Evolutionary conservation across 495 filamentous ascomycete genomes (phyloP).

Genomic region (Trichoderma parareesei): DNA sequence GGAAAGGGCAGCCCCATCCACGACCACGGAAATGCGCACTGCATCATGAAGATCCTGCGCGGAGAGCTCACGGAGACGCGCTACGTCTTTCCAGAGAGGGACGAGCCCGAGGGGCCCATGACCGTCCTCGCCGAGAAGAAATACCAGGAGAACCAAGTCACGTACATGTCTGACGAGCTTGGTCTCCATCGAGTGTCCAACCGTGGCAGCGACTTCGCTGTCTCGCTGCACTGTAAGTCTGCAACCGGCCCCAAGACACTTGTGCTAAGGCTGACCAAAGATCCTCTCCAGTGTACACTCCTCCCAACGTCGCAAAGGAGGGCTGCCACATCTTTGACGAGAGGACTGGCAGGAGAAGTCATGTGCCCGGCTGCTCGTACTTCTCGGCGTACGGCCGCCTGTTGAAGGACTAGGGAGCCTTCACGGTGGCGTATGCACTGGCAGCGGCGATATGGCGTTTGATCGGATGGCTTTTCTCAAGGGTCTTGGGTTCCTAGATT

Average conservation of each 20-base stretch:
- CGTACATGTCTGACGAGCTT: conserved; percentile 81
- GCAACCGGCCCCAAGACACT: conserved; percentile 9
- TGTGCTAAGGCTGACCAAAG: background rate
- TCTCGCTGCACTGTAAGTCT: conserved; percentile 73
- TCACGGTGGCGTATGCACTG: background rate
- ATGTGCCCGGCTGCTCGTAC: conserved; percentile 58
- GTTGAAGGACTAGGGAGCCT: conserved; percentile 17
- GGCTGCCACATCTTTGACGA: conserved; percentile 69
- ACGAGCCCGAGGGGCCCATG: conserved; percentile 42
- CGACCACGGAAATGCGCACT: conserved; percentile 81
- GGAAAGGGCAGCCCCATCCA: conserved; percentile 80
- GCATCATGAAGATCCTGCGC: conserved; percentile 62
- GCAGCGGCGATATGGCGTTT: background rate
- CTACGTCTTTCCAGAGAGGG: conserved; percentile 60
- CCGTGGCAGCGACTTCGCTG: conserved; percentile 61
- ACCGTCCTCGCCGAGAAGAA: conserved; percentile 43
- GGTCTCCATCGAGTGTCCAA: conserved; percentile 81
- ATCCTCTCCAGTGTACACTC: conserved; percentile 65
- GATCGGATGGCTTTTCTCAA: no score
- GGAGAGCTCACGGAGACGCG: conserved; percentile 71
- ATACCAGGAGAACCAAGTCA: conserved; percentile 56
- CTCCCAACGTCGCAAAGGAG: conserved; percentile 70
- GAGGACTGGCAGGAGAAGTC: conserved; percentile 61
- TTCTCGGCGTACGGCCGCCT: conserved; percentile 48
- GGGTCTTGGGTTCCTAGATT: conserved; percentile 1